Base-by-base conservation (phyloP, 352 stramenopile genomes). In the Phytophthora pistaciae region DNA sequence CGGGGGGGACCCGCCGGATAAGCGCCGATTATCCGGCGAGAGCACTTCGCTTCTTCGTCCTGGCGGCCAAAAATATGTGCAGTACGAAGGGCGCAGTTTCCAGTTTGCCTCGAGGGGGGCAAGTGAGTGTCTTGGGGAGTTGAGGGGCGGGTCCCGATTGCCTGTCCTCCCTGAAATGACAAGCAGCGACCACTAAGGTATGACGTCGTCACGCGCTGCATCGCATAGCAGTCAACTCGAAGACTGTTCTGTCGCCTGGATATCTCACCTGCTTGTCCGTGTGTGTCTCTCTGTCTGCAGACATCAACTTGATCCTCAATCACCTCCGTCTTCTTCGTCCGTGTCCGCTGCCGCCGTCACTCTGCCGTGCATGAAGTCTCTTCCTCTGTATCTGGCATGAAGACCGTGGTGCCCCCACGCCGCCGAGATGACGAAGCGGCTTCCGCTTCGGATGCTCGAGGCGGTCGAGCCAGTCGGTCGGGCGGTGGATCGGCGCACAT, bases 31-130 rank as follows among this genome's bases (percentile, higher is more conserved):
- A 68, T 72, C 68, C 56, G 68, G 63, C 50, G 57, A 60, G 44
- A 60, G 52, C 58, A 64, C 56, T 64, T 56, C 21, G 31, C 42
- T 44, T 61, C 53, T 38, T 60, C 29, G 29, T 33, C 29, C 29
- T 33, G 38, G 18, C 20, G 27, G 61, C 65, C 72, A 75, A 82
- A 80, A 78, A 83, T 83, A 78, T 83, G 74, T 74, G 68, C 60
- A 77, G 68, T 68, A 56, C 60, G 40, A 42, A 5, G 68, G 46
- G 46, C 55, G 60, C 72, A 79, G 72, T 79, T 79, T 79, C 63
- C 63, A 74, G 64, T 76, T 76, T 73, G 59, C 64, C 33, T 68
- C n/a, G 27, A 53, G 16, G 40, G 21, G 14, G 49, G 56, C 64
- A 79, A 74, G 59, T 64, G 56, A 61, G 7, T 66, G 5, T 61